Evolutionary conservation across 2,329 filamentous ascomycete genomes (phyloP), one percentile per base, ranked within the genome.

Genomic region (Nemania bipapillata): DNA sequence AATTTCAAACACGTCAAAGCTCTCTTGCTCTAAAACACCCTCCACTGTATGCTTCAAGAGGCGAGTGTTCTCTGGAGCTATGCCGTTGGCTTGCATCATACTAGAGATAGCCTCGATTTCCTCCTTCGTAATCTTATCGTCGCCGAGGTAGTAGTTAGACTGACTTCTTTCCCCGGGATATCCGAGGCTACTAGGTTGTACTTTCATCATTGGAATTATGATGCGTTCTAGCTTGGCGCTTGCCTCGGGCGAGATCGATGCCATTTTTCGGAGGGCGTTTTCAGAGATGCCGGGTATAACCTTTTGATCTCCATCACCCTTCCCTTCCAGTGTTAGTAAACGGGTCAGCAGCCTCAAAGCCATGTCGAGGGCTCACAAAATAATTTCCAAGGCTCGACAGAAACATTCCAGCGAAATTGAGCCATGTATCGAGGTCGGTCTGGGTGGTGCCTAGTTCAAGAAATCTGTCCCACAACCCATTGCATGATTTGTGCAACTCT

Each of bases 381-480:
- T 83, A 87, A 76, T 87, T 87, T 60, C 85, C 85, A 35, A 82
- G 72, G 68, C 86, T 87, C n/a, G 84, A 85, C 5, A 87, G 77
- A 65, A 87, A 87, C 64, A 83, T 77, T 0, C 80, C 82, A 26
- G 81, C 77, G 69, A 83, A 84, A 49, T 78, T 75, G 15, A 84
- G 72, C 24, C 24, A 53, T 28, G 50, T 24, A 32, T 30, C 12
- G 50, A 32, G 24, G 9, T 32, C 50, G 6, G 2, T 30, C 20
- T 53, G 2, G 2, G 4, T 53, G 6, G 20, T 20, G 26, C 22
- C 17, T 20, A 20, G 4, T 8, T 20, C 1, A 15, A 12, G 20
- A 7, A 85, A 77, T 11, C 77, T 73, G 40, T 82, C 77, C 81
- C 86, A 87, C 71, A 86, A 80, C 32, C 85, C 85, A 56, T 81